Base-by-base conservation (phyloP, 768 basidiomycete genomes). In the Agaricus sinodeliciosus region DNA sequence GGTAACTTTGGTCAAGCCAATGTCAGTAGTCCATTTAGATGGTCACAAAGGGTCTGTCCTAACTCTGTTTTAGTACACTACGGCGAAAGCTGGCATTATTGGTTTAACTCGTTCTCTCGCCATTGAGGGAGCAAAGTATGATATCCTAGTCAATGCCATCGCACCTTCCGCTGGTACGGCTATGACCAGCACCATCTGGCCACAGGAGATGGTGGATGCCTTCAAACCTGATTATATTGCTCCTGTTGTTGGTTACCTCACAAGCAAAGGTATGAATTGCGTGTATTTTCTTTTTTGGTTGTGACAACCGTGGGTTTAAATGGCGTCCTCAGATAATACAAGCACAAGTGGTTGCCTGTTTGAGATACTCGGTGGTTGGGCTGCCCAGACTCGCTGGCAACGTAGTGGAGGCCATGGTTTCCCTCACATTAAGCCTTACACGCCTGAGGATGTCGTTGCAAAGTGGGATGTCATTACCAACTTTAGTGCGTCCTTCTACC, bases 1-100 rank as follows among this genome's bases (percentile, higher is more conserved):
- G 94, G 94, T 4, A 93, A 96, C 71, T 92, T 94, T 63, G 94
- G 95, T 19, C 94, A 97, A 67, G 87, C 90, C 31, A 96, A 95
- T 63, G 86, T 84, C 58, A 56, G 78, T 31, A 13, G 49, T 48
- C 37, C 22, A 27, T 43, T 7, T 18, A n/a, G 28, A 3, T 45
- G 8, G 28, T 11, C 43, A 58, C 34, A 45, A 2, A 27, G 13
- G 16, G 35, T 15, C 16, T n/a, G 7, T 11, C 19, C 31, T 34
- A 28, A 47, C 11, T 34, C 18, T 12, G 43, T 44, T 55, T 9
- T 45, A 87, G 82, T 97, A 97, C 67, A 85, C 90, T 11, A 85
- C 94, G 3, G 96, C 93, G 5, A 98, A 97, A 67, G 87, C 92
- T 53, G 94, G 80, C 18, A 89, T 98, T 60, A 85, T 90, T 57